phyloP scores from a whole-genome alignment of 805 yeast species.

The Tetrapisispora arboricola region DNA sequence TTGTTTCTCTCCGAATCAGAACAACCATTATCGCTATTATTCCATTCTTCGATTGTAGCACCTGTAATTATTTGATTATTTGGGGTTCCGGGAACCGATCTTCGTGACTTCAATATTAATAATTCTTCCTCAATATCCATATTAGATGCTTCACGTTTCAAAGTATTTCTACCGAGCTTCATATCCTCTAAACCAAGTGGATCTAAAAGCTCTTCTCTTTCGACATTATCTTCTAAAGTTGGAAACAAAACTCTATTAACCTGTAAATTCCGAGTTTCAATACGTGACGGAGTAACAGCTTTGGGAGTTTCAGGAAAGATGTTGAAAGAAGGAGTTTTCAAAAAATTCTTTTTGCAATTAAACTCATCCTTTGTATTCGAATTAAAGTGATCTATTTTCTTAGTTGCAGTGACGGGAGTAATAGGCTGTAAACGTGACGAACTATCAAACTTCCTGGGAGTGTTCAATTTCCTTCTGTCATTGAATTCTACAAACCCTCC shows the following conservation, averaged over 20 bases:
- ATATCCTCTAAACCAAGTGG: no score
- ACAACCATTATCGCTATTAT: conserved; percentile 6
- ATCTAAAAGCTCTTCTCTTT: not conserved
- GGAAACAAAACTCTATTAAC: not conserved
- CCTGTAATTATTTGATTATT: conserved; percentile 27
- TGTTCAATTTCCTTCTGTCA: not conserved
- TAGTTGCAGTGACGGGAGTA: conserved; percentile 5
- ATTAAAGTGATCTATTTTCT: not conserved
- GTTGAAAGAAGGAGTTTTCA: not conserved
- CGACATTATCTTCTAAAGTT: not conserved
- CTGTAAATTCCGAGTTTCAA: not conserved
- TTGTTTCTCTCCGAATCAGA: conserved; percentile 12
- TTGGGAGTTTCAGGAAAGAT: not conserved
- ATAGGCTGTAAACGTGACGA: conserved; percentile 5
- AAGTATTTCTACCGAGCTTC: not conserved
- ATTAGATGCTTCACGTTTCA: no score
- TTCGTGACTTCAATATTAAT: conserved; percentile 3
- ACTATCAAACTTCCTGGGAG: not conserved
- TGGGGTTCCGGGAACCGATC: conserved; percentile 29
- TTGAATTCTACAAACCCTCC: not conserved
- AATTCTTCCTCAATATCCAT: conserved; percentile 3
- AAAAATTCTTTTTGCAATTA: not conserved
- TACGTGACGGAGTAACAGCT: not conserved
- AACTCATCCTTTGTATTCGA: not conserved
- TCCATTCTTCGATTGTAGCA: conserved; percentile 28